Percentiles rank a stretch among this genome's conserved stretches.
Conservation (phyloP, 176 grass and related monocot species). For the Carex cristatella region DNA sequence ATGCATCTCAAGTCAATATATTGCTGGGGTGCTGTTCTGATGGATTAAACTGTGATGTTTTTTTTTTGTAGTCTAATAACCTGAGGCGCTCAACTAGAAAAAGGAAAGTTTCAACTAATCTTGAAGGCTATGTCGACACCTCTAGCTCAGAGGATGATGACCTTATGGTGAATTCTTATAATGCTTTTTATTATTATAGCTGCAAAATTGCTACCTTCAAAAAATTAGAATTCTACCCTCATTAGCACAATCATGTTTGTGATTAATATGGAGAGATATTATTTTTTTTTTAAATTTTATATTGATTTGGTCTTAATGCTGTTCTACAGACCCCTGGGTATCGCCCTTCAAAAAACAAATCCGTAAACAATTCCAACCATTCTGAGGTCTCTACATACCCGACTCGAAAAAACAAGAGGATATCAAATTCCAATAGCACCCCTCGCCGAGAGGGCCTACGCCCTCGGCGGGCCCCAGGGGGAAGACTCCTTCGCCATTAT, state of each 20-base stretch:
- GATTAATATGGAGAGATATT: not conserved
- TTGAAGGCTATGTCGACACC: slow-evolving; percentile 84
- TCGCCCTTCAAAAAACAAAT: slow-evolving; percentile 76
- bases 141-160: slow-evolving; percentile 95
- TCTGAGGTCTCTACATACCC: slow-evolving; percentile 33
- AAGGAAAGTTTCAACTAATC: slow-evolving; percentile 79
- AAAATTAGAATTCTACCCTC: not conserved
- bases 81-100: slow-evolving; percentile 90
- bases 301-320: slow-evolving; percentile 10
- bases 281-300: not conserved
- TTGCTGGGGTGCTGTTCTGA: not conserved
- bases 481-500: slow-evolving; percentile 47
- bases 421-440: slow-evolving; percentile 50
- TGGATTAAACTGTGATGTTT: not conserved
- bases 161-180: slow-evolving; percentile 69
- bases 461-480: slow-evolving; percentile 63
- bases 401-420: slow-evolving; percentile 45
- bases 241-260: not conserved
- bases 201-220: not conserved
- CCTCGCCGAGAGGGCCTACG: slow-evolving; percentile 88
- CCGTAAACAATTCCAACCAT: slow-evolving; percentile 41
- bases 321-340: slow-evolving; percentile 64
- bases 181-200: slow-evolving; percentile 18
- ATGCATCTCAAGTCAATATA: not conserved
- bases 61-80: slow-evolving; percentile 67